Conservation (phyloP, 2,329 filamentous ascomycete species). For the Botrytis elliptica region DNA sequence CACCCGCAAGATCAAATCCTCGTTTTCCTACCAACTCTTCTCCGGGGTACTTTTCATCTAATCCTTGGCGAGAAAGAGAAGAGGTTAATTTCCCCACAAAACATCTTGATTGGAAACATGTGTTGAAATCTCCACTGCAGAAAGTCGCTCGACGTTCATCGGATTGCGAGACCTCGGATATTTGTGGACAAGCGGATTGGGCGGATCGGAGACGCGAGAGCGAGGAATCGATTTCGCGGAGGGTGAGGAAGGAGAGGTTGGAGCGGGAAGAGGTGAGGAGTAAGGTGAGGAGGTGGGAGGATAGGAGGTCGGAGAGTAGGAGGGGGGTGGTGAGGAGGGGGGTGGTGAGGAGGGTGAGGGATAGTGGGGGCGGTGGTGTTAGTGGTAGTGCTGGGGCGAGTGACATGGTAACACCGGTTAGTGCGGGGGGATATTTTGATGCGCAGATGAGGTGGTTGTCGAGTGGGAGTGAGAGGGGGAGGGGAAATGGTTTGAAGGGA, state of each 20-base stretch:
- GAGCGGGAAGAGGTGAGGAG: not conserved
- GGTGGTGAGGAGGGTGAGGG: not conserved
- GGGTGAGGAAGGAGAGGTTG: too few species aligned
- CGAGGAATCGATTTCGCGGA: not conserved
- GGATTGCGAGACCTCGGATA: not conserved
- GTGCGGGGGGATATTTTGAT: slow-evolving; percentile 9
- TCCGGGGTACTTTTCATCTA: not conserved
- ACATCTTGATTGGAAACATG: not conserved
- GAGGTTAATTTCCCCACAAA: not conserved
- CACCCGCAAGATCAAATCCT: not conserved
- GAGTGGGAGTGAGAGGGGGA: not conserved
- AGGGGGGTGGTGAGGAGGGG: not conserved
- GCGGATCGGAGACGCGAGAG: not conserved
- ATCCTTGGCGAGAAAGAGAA: not conserved
- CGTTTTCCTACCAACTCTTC: not conserved
- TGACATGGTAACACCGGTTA: not conserved
- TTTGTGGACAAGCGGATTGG: slow-evolving; percentile 11
- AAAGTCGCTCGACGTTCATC: not conserved
- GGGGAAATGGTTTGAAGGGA: not conserved
- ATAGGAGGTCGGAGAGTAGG: not conserved
- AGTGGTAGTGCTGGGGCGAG: not conserved
- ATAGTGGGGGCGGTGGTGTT: not conserved
- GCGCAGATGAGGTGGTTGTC: not conserved
- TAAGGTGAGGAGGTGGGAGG: not conserved
- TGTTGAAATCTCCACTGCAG: not conserved